These are phyloP conservation scores for grape (Vitis vinifera) DNA, from an alignment of 164 flowering plant genomes.

Conservation along the genomic window ASM3070453v1 NC_081821.1:478501-479000, in stretches of 20 bases:
- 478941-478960: not conserved
- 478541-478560: no score
- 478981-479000: constrained; percentile 66
- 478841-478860: constrained; percentile 70
- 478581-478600: no score
- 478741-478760: constrained; percentile 71
- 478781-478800: constrained; percentile 80
- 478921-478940: not conserved
- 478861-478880: constrained; percentile 94
- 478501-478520: no score
- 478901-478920: constrained; percentile 36
- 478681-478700: constrained; percentile 23
- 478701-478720: constrained; percentile 34
- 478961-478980: constrained; percentile 29
- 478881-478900: constrained; percentile 73
- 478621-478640: constrained; percentile 17
- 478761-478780: constrained; percentile 42
- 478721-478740: constrained; percentile 63
- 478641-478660: constrained; percentile 19
- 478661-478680: constrained; percentile 12
- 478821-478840: constrained; percentile 83
- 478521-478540: no score
- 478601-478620: not conserved
- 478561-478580: no score
- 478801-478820: constrained; percentile 84